Conservation (phyloP, 2,329 filamentous ascomycete species). For the Fusarium equiseti region DNA sequence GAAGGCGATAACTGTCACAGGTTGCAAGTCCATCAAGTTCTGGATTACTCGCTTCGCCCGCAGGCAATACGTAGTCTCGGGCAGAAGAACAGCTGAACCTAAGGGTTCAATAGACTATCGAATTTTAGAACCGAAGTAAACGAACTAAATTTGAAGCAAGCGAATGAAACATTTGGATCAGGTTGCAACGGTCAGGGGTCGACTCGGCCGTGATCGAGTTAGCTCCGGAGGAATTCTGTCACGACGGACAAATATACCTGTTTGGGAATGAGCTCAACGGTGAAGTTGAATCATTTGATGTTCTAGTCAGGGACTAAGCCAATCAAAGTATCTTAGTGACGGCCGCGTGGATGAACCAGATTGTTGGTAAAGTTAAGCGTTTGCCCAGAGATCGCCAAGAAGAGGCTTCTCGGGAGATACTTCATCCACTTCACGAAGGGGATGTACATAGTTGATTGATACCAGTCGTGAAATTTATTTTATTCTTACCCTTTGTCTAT, state of each 20-base stretch:
- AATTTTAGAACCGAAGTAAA: not conserved
- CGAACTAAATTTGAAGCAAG: conserved; percentile 3
- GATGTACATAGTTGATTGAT: fast-evolving
- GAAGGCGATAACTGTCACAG: not conserved
- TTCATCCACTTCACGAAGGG: too few relatives aligned
- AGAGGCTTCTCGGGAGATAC: not conserved
- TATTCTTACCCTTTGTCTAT: not conserved
- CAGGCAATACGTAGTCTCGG: not conserved
- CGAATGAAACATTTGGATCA: conserved; percentile 1
- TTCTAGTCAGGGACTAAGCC: not conserved
- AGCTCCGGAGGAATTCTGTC: conserved; percentile 16
- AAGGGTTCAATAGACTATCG: conserved; percentile 5
- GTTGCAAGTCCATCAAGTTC: conserved; percentile 1
- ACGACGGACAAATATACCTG: conserved; percentile 6
- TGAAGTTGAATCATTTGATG: not conserved
- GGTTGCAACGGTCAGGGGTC: not conserved
- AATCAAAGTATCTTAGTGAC: not conserved
- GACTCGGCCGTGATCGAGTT: conserved; percentile 4
- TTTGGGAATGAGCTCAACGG: not conserved
- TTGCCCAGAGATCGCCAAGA: not conserved
- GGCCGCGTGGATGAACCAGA: not conserved
- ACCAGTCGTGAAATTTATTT: not conserved
- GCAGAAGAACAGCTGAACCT: conserved; percentile 1
- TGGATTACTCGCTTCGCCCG: conserved; percentile 14
- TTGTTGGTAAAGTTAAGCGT: not conserved